Evolutionary conservation across 768 basidiomycete species (phyloP).

Genomic region (Boletus reticuloceps): DNA sequence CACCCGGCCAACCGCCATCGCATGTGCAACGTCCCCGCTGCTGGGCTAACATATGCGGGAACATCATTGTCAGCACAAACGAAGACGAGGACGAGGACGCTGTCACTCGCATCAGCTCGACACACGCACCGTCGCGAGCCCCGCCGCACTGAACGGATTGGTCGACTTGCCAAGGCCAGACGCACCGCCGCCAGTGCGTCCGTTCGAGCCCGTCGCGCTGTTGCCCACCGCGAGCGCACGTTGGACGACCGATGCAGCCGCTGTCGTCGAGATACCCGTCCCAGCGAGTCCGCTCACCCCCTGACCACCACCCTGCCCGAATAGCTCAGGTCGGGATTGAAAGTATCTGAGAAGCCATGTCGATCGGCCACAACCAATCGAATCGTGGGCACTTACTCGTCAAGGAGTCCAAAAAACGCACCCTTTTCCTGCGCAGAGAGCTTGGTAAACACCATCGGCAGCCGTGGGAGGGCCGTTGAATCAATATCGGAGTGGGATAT

Average conservation of each 20-base stretch:
- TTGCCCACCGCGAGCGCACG: conserved; percentile 41
- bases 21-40: conserved; percentile 40
- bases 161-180: not conserved
- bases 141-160: too few species aligned
- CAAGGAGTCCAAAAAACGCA: conserved; percentile 77
- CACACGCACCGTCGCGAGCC: not conserved
- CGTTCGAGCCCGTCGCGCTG: conserved; percentile 14
- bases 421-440: conserved; percentile 68
- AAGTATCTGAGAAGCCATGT: conserved; percentile 56
- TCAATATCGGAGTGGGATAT: conserved; percentile 1
- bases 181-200: conserved; percentile 32
- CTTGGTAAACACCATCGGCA: conserved; percentile 67
- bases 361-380: not conserved
- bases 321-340: conserved; percentile 64
- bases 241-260: conserved; percentile 43
- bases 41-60: too few species aligned
- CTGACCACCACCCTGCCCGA: conserved; percentile 32
- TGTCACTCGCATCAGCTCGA: too few species aligned
- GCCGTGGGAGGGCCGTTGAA: not conserved
- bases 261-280: conserved; percentile 20
- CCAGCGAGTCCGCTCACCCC: conserved; percentile 18
- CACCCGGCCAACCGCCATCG: conserved; percentile 45
- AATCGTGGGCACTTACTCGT: conserved; percentile 52
- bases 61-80: too few species aligned
- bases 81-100: too few species aligned